Evolutionary conservation across 257 asterid species (phyloP).

Genomic region (Solanum pimpinellifolium): DNA sequence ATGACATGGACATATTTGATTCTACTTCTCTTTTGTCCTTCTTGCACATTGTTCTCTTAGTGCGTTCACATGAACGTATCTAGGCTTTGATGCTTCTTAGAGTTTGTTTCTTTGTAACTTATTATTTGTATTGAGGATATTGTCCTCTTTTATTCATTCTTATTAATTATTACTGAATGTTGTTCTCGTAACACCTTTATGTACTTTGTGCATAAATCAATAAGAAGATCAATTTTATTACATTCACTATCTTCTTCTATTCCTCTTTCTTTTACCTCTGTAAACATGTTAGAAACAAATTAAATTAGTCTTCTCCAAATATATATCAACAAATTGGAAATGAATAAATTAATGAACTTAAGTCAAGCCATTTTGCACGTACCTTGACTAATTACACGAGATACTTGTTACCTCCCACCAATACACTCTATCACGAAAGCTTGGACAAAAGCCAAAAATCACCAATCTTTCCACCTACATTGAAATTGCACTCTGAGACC

Average conservation of each 20-base stretch:
- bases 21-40: slow-evolving; percentile 4
- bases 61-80: background rate
- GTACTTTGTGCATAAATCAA: background rate
- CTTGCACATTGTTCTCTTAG: background rate
- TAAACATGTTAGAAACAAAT: background rate
- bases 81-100: background rate
- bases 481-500: background rate
- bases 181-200: background rate
- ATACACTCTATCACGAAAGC: background rate
- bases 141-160: background rate
- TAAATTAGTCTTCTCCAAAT: background rate
- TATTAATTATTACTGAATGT: background rate
- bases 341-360: background rate
- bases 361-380: background rate
- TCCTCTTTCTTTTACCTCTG: background rate
- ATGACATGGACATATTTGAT: background rate
- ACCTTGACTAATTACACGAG: background rate
- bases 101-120: background rate
- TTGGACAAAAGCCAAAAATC: background rate
- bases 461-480: no score
- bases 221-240: background rate
- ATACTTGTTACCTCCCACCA: background rate
- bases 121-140: background rate
- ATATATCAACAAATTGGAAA: no score
- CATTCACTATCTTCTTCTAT: background rate